Percentiles rank a stretch among this genome's conserved stretches.
Conservation (phyloP, 2,329 filamentous ascomycete species). For the Furcasterigmium furcatum region DNA sequence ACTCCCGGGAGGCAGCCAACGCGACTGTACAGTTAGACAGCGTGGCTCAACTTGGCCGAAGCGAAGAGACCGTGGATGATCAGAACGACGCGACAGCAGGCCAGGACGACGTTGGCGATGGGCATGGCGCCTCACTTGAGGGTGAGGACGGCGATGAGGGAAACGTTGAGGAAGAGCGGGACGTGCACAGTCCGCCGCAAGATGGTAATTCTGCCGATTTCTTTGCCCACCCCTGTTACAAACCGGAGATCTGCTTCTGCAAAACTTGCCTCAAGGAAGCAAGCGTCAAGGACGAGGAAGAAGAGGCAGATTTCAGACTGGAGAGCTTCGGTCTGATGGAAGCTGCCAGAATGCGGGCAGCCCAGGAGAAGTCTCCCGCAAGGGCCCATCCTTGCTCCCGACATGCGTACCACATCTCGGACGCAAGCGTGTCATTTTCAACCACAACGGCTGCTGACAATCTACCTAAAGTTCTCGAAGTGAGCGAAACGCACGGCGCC, state of each 20-base stretch:
- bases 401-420: not conserved
- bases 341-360: not conserved
- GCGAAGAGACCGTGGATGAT: no score
- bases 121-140: no score
- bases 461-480: constrained; percentile 14
- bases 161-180: not conserved
- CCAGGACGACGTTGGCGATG: no score
- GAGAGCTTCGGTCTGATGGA: not conserved
- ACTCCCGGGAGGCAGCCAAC: no score
- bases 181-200: not conserved
- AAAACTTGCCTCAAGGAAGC: not conserved
- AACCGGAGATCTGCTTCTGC: constrained; percentile 10
- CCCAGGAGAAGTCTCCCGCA: not conserved
- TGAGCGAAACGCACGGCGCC: constrained; percentile 17
- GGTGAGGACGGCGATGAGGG: no score
- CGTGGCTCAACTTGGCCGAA: no score
- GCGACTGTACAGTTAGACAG: no score
- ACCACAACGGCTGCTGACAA: constrained; percentile 19
- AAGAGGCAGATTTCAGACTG: constrained; percentile 1
- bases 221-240: constrained; percentile 5
- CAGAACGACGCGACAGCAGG: no score
- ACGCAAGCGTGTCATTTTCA: constrained; percentile 13
- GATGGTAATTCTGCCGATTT: constrained; percentile 10
- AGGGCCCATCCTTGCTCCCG: not conserved
- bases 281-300: not conserved